Base-by-base conservation (phyloP, 1,284 basidiomycete species). In the Ceratobasidium sp. region DNA sequence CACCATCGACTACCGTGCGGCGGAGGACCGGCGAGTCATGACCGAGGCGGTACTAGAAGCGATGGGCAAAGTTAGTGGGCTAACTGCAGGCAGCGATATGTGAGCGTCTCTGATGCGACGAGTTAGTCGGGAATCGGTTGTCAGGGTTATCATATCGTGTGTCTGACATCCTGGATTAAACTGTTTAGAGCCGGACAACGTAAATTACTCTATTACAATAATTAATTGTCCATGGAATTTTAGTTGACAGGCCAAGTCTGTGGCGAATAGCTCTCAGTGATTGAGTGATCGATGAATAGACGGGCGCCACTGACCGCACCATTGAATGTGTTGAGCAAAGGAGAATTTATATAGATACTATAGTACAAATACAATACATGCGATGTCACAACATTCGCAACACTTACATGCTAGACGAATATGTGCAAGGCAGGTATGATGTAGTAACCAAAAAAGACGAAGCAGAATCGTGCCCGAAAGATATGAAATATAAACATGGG, bases 381-480 rank as follows among this genome's bases (percentile, higher is more conserved):
- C 54, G 35, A 28, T 43, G 21, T 50, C 66, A 69, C 54, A 69
- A 69, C 63, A 67, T 54, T 55, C 50, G 52, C 26, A 43, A 2
- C 66, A 57, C 35, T 26, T 69, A 55, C 52, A 55, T 69, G 52
- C 44, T 38, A 58, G 30, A 49, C 43, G 44, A 44, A 54, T n/a
- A 52, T 67, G 63, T 61, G 58, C 58, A 61, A 61, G 58, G 58
- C 58, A 61, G 41, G 58, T 61, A 61, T 43, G 30, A 55, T 23
- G 32, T 63, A 28, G 49, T 16, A 47, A 43, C 47, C 63, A 54
- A 55, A 26, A 50, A 62, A 43, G 54, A 23, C 47, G 46, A 58
- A 57, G 54, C n/a, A 11, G 4, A 26, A 32, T 8, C 32, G 66
- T 28, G 66, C 38, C n/a, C n/a, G 21, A 43, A 41, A 35, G 21